These are phyloP conservation scores for Lactifluus subvellereus DNA, from an alignment of 768 basidiomycete genomes.

Conservation along the genomic window DNA sequence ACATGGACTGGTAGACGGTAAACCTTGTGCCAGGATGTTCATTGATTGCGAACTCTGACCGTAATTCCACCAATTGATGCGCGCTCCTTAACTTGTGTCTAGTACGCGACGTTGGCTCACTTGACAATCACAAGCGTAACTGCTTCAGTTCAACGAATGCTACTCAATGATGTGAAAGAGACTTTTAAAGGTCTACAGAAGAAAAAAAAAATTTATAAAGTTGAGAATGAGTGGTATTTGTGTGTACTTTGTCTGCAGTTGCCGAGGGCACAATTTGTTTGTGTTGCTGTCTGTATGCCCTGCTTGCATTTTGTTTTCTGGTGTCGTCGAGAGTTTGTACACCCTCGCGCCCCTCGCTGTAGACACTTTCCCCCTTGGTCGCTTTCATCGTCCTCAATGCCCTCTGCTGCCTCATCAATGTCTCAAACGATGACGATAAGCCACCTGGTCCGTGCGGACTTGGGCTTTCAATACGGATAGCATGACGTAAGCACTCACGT, in stretches of 20 bases:
- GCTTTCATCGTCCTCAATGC: conserved; percentile 31
- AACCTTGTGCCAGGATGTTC: background rate
- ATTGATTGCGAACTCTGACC: background rate
- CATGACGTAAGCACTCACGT: conserved; percentile 42
- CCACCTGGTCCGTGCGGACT: conserved; percentile 51
- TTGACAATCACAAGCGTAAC: background rate
- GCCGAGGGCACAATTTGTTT: conserved; percentile 30
- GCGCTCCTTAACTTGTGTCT: background rate
- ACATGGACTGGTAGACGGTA: background rate
- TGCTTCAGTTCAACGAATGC: background rate
- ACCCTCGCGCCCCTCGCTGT: conserved; percentile 46
- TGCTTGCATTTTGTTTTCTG: conserved; percentile 57
- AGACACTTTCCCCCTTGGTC: conserved; percentile 36
- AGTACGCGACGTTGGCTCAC: background rate
- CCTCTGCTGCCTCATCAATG: conserved; percentile 25
- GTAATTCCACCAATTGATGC: background rate
- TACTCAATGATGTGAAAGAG: background rate
- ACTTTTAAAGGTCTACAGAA: background rate
- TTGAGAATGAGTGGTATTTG: background rate
- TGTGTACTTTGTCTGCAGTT: conserved; percentile 9
- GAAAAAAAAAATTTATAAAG: background rate
- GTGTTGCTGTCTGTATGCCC: conserved; percentile 33
- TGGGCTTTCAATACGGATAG: conserved; percentile 35
- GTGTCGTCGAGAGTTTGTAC: conserved; percentile 72
- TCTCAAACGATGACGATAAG: conserved; percentile 20